A percentile compares a stretch with the other conserved stretches of the same genome.
phyloP scores from a whole-genome alignment of 352 stramenopile genomes.

The Elongisporangium senticosum region DNA sequence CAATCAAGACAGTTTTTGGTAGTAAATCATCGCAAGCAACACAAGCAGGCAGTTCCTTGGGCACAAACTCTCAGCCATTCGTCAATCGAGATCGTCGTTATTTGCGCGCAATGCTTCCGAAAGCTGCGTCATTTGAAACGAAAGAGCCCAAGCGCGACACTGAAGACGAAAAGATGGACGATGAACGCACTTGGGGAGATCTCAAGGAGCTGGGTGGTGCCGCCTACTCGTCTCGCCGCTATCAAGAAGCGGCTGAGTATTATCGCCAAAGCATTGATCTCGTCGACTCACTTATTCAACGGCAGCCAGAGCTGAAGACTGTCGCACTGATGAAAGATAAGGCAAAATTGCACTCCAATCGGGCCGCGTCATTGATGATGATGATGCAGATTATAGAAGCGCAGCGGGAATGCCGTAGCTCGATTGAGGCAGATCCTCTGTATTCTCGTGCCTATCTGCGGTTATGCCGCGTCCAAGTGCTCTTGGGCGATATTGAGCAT shows the following conservation, averaged over 20 bases:
- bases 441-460: slow-evolving; percentile 77
- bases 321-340: slow-evolving; percentile 57
- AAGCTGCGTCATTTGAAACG: background rate
- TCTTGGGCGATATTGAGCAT: slow-evolving; percentile 48
- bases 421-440: slow-evolving; percentile 55
- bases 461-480: slow-evolving; percentile 58
- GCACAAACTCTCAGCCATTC: background rate
- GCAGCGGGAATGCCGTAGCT: slow-evolving; percentile 54
- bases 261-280: slow-evolving; percentile 49
- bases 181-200: slow-evolving; percentile 49
- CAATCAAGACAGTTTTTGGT: background rate
- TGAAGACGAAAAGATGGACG: slow-evolving; percentile 27
- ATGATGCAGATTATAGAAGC: slow-evolving; percentile 64
- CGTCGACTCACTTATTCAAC: slow-evolving; percentile 32
- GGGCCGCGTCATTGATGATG: slow-evolving; percentile 78
- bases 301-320: slow-evolving; percentile 27
- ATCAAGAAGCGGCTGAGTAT: slow-evolving; percentile 49
- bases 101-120: slow-evolving; percentile 1
- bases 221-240: slow-evolving; percentile 36
- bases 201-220: slow-evolving; percentile 52
- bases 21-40: background rate
- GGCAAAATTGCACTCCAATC: slow-evolving; percentile 75
- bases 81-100: background rate
- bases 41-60: background rate
- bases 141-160: slow-evolving; percentile 12